These are phyloP conservation scores for Chlorella ohadii DNA, from an alignment of 139 green algal genomes.

Conservation along the genomic window DNA sequence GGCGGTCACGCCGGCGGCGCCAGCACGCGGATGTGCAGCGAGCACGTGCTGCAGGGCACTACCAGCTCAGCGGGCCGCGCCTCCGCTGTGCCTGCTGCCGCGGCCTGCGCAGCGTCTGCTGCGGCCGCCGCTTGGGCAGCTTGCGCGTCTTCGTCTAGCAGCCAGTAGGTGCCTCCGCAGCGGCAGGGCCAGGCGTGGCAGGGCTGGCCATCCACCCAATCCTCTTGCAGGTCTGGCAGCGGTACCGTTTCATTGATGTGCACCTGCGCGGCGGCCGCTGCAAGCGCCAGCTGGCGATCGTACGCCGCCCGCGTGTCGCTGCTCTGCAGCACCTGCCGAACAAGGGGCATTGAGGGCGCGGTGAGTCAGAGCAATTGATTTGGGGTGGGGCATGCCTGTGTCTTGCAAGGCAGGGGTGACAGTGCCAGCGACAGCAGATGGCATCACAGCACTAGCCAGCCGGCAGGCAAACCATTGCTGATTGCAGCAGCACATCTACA, in stretches of 20 bases:
- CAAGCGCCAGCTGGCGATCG: conserved; percentile 35
- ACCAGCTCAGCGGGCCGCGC: not conserved
- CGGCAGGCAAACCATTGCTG: no score
- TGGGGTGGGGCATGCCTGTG: no score
- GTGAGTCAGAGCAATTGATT: no score
- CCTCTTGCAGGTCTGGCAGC: conserved; percentile 10
- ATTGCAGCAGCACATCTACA: no score
- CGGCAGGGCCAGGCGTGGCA: conserved; percentile 46
- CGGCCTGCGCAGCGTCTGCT: not conserved
- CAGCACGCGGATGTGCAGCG: conserved; percentile 40
- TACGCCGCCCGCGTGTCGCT: not conserved
- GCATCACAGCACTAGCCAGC: no score
- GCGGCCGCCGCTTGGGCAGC: not conserved
- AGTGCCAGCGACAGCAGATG: no score
- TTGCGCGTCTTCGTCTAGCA: not conserved
- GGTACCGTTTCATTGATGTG: conserved; percentile 26
- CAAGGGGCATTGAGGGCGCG: no score
- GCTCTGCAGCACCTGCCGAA: conserved; percentile 16
- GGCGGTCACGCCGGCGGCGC: not conserved
- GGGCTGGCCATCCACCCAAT: conserved; percentile 4
- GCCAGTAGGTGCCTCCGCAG: conserved; percentile 36
- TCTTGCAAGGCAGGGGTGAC: no score
- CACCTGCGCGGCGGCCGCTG: not conserved
- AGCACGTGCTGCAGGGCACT: conserved; percentile 46
- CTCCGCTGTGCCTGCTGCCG: not conserved